Percentiles rank a stretch among this genome's conserved stretches.
Evolutionary conservation across 1,284 basidiomycete genomes (phyloP).

Genomic region (Microbotryomycetes sp.): DNA sequence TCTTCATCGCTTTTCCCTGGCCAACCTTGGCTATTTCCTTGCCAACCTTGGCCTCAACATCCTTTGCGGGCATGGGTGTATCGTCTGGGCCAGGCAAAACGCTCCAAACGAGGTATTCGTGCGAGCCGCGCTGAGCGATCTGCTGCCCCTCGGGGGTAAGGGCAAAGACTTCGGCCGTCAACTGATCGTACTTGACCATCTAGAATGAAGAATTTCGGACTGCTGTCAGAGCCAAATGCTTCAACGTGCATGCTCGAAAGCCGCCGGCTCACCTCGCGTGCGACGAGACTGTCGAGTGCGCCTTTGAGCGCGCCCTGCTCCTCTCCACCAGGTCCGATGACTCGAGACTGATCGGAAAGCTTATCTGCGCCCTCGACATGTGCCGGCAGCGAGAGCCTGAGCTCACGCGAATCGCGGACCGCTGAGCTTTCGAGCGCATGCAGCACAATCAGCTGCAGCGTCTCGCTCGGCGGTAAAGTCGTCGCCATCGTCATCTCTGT

Average conservation of each 20-base stretch:
- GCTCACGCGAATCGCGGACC: conserved; percentile 66
- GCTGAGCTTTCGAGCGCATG: conserved; percentile 56
- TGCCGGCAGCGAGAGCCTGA: conserved; percentile 51
- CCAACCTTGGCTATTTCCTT: conserved; percentile 79
- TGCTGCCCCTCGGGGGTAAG: conserved; percentile 74
- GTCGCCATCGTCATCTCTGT: conserved; percentile 4
- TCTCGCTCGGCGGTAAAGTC: conserved; percentile 45
- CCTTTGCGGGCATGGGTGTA: conserved; percentile 20
- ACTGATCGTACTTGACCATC: conserved; percentile 79
- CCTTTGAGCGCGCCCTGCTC: conserved; percentile 70
- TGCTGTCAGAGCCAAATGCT: too few species aligned
- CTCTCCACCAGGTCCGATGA: conserved; percentile 32
- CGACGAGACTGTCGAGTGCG: conserved; percentile 76
- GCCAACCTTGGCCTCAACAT: conserved; percentile 54
- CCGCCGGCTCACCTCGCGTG: conserved; percentile 65
- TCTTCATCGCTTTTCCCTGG: conserved; percentile 93
- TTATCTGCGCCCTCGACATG: conserved; percentile 47
- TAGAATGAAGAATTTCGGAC: conserved; percentile 40
- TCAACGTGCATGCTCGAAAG: not conserved
- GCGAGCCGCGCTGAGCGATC: conserved; percentile 74
- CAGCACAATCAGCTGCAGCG: conserved; percentile 69
- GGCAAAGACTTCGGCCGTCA: conserved; percentile 64
- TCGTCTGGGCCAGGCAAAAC: conserved; percentile 51
- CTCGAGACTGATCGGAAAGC: conserved; percentile 45
- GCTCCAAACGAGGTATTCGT: conserved; percentile 85